Evolutionary conservation across 768 basidiomycete genomes (phyloP).

Genomic region (Phylloporus scabripes): DNA sequence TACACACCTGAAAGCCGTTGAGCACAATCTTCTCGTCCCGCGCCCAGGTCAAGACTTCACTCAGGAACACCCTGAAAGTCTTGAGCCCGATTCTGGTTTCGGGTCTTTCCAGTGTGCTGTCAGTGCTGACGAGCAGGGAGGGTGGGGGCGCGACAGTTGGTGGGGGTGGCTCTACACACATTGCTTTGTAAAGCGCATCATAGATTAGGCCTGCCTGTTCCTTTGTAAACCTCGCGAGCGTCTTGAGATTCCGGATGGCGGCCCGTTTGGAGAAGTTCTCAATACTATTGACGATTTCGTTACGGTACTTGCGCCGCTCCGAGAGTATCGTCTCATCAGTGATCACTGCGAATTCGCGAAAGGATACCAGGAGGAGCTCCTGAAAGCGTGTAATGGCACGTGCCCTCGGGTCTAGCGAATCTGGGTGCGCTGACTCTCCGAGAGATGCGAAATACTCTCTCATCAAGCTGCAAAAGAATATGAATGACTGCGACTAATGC

Average conservation of each 20-base stretch:
- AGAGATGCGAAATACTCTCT: slow-evolving; percentile 91
- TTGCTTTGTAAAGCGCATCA: slow-evolving; percentile 82
- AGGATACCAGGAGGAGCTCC: slow-evolving; percentile 92
- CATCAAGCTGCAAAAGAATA: slow-evolving; percentile 61
- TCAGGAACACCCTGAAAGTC: slow-evolving; percentile 87
- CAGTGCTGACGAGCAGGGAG: slow-evolving; percentile 50
- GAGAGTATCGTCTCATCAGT: slow-evolving; percentile 89
- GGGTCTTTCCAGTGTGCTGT: slow-evolving; percentile 63
- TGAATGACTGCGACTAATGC: background rate
- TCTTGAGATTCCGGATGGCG: slow-evolving; percentile 80
- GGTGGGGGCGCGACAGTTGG: slow-evolving; percentile 45
- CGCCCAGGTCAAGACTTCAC: slow-evolving; percentile 94
- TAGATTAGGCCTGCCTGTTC: slow-evolving; percentile 89
- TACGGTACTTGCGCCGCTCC: slow-evolving; percentile 81
- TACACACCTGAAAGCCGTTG: slow-evolving; percentile 81
- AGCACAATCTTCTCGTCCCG: slow-evolving; percentile 86
- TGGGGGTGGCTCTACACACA: slow-evolving; percentile 71
- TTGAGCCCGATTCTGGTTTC: slow-evolving; percentile 84
- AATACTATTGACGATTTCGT: slow-evolving; percentile 87
- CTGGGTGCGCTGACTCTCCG: slow-evolving; percentile 90
- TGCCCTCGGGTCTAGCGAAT: slow-evolving; percentile 79
- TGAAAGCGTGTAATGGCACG: slow-evolving; percentile 97
- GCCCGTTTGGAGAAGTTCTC: slow-evolving; percentile 93
- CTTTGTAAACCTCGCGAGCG: slow-evolving; percentile 75
- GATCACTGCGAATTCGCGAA: slow-evolving; percentile 95